Conservation (phyloP, 495 filamentous ascomycete species). For the Trichocladium antarcticum region DNA sequence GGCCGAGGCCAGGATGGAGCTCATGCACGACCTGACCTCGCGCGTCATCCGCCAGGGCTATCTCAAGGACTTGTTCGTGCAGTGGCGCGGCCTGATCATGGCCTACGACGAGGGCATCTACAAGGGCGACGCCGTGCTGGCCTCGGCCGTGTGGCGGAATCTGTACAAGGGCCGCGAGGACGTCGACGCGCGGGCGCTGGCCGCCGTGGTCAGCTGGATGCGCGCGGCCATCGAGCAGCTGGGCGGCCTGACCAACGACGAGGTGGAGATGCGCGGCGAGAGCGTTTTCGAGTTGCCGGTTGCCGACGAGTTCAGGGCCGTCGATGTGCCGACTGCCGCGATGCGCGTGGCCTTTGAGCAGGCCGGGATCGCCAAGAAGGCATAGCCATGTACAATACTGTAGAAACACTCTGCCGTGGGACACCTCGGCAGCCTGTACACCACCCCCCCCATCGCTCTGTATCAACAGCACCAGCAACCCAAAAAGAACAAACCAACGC, state of each 20-base stretch:
- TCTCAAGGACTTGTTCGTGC: slow-evolving; percentile 81
- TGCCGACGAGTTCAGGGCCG: slow-evolving; percentile 31
- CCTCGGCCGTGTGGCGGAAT: slow-evolving; percentile 87
- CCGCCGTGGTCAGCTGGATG: slow-evolving; percentile 69
- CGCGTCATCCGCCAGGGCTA: slow-evolving; percentile 64
- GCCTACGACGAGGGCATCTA: slow-evolving; percentile 81
- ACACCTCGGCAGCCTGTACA: too few species aligned
- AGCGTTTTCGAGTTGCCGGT: slow-evolving; percentile 31
- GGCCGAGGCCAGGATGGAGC: slow-evolving; percentile 75
- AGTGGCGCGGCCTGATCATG: slow-evolving; percentile 76
- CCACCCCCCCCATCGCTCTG: too few species aligned
- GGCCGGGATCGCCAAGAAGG: not conserved
- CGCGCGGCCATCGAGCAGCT: slow-evolving; percentile 52
- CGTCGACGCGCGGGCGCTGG: slow-evolving; percentile 59
- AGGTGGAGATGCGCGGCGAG: slow-evolving; percentile 22
- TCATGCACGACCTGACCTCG: slow-evolving; percentile 54
- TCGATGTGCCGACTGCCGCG: slow-evolving; percentile 26
- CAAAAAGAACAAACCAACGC: not conserved
- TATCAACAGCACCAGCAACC: not conserved
- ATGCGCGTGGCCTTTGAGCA: slow-evolving; percentile 16
- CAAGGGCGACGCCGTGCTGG: slow-evolving; percentile 75
- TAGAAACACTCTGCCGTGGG: not conserved
- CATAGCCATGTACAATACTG: not conserved
- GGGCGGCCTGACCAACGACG: slow-evolving; percentile 51
- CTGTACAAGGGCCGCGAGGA: slow-evolving; percentile 66